Conservation (phyloP, 805 yeast genomes). For the Starmerella apis region DNA sequence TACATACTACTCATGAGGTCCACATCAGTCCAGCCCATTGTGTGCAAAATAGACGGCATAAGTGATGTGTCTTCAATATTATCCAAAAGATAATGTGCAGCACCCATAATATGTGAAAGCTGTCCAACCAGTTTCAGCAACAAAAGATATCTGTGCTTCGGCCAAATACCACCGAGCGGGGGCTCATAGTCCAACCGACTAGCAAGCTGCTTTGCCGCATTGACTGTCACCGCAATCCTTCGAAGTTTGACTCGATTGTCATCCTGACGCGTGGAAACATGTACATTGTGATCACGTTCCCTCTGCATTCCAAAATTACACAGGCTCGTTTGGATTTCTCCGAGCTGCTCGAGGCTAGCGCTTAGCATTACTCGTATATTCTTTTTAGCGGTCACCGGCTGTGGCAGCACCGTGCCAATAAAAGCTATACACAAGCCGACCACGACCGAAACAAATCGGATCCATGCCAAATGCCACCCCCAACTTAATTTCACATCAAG, state of each 20-base stretch:
- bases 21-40: constrained; percentile 27
- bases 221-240: constrained; percentile 14
- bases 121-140: constrained; percentile 24
- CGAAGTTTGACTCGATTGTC: constrained; percentile 16
- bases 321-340: constrained; percentile 27
- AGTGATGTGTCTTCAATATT: constrained; percentile 21
- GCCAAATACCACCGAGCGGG: constrained; percentile 30
- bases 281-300: constrained; percentile 21
- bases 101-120: constrained; percentile 21
- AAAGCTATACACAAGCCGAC: constrained; percentile 28
- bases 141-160: constrained; percentile 26
- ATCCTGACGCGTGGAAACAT: constrained; percentile 22
- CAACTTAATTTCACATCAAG: constrained; percentile 14
- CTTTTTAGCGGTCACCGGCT: constrained; percentile 29
- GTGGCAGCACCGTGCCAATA: constrained; percentile 28
- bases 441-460: constrained; percentile 27
- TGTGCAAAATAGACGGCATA: constrained; percentile 18
- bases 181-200: constrained; percentile 28
- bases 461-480: constrained; percentile 30
- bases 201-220: constrained; percentile 2
- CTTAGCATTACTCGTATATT: constrained; percentile 26
- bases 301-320: constrained; percentile 27
- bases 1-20: constrained; percentile 26
- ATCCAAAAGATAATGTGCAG: constrained; percentile 23
- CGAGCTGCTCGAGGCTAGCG: constrained; percentile 19